Evolutionary conservation across 2,329 filamentous ascomycete species (phyloP).

Genomic region (Helotiales sp.): DNA sequence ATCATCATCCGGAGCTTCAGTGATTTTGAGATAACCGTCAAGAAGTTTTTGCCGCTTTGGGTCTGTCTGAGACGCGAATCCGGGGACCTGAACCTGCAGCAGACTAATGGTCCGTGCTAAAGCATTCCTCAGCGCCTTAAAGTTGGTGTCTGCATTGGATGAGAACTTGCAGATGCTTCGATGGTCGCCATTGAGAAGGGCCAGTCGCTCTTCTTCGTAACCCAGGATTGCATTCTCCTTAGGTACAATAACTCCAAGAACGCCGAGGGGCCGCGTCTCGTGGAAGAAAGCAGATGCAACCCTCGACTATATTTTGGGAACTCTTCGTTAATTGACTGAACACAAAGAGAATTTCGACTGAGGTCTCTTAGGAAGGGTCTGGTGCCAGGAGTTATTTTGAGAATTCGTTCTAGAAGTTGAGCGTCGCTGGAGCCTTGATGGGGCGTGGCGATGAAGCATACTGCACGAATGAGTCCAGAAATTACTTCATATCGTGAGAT

Average conservation of each 20-base stretch:
- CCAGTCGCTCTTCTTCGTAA: conserved; percentile 28
- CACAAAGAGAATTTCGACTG: conserved; percentile 33
- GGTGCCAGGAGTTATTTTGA: background rate
- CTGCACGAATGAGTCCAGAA: conserved; percentile 27
- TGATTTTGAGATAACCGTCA: too few species aligned
- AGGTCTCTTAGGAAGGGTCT: conserved; percentile 34
- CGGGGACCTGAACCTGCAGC: too few species aligned
- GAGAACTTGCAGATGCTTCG: conserved; percentile 37
- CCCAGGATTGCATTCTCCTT: conserved; percentile 30
- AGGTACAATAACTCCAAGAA: conserved; percentile 29
- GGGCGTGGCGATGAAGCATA: conserved; percentile 40
- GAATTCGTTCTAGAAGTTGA: conserved; percentile 13
- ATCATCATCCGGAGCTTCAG: too few species aligned
- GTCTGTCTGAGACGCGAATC: too few species aligned
- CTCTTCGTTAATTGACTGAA: conserved; percentile 35
- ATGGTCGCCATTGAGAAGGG: conserved; percentile 34
- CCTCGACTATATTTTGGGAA: conserved; percentile 34
- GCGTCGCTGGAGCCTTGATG: conserved; percentile 29
- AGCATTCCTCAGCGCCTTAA: too few species aligned
- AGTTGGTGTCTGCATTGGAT: too few species aligned
- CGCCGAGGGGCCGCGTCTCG: conserved; percentile 39
- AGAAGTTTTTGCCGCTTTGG: too few species aligned
- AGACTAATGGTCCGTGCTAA: too few species aligned
- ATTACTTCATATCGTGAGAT: conserved; percentile 13
- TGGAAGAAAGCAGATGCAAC: conserved; percentile 45